Evolutionary conservation across 768 basidiomycete genomes (phyloP).

Genomic region (Termitomyces sp.): DNA sequence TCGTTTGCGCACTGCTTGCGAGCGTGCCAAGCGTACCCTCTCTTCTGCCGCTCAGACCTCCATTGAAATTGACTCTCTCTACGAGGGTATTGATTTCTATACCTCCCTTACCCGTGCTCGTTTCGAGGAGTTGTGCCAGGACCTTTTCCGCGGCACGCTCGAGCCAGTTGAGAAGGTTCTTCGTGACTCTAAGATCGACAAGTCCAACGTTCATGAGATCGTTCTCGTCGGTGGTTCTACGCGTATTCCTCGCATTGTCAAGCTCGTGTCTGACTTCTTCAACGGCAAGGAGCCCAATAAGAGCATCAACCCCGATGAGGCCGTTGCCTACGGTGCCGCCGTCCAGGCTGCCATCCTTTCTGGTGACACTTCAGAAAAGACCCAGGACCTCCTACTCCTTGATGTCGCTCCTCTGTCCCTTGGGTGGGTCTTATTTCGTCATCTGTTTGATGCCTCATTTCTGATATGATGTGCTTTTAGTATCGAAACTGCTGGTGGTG

Average conservation of each 20-base stretch:
- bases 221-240: conserved; percentile 98
- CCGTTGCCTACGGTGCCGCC: conserved; percentile 97
- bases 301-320: conserved; percentile 99
- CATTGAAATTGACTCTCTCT: conserved; percentile 97
- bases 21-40: conserved; percentile 97
- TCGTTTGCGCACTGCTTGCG: conserved; percentile 96
- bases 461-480: conserved; percentile 24
- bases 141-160: conserved; percentile 90
- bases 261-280: conserved; percentile 98
- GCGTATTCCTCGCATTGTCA: conserved; percentile 95
- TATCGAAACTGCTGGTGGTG: conserved; percentile 99
- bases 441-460: conserved; percentile 13
- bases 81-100: conserved; percentile 98
- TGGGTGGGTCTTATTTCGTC: conserved; percentile 33
- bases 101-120: conserved; percentile 97
- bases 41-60: conserved; percentile 96
- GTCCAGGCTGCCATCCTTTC: conserved; percentile 98
- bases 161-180: conserved; percentile 98
- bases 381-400: conserved; percentile 91
- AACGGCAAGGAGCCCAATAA: conserved; percentile 99
- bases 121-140: conserved; percentile 94
- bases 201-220: conserved; percentile 92
- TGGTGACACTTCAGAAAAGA: conserved; percentile 97
- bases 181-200: conserved; percentile 97
- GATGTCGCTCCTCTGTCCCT: conserved; percentile 89